Evolutionary conservation across 176 grass and related monocot genomes (phyloP), one percentile per base, ranked within the genome.

Genomic region (Phyllostachys edulis): DNA sequence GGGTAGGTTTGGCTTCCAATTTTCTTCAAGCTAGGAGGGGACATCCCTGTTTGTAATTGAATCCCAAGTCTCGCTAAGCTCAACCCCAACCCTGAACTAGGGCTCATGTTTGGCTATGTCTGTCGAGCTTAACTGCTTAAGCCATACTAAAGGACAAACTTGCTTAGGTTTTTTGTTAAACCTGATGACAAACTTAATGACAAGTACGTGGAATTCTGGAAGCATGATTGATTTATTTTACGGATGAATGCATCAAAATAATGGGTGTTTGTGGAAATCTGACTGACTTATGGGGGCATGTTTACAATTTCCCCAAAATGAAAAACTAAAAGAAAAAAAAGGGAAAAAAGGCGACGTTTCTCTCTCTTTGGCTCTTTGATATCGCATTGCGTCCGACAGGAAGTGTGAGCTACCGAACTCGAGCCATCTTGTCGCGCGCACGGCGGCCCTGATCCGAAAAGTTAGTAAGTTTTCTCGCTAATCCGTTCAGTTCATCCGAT

Each of bases 401-500:
- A 41, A 82, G 71, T 64, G 88, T 61, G 78, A 86, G 69, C 78
- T 77, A 62, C 83, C 70, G 64, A 76, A 20, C 82, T 89, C 78
- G 63, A 63, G 64, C 13, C 80, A 15, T 60, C 78, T 50, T 54
- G 55, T 46, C 88, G 88, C 88, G 63, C 82, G 63, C 36, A 21
- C 51, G 37, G 9, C 71, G 64, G 36, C 71, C 24, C 69, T 63
- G 84, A 90, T 86, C 88, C 79, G 71, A 20, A 15, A n/a, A 72
- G 46, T 38, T 76, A 55, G 88, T 90, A 39, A 82, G 83, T 29
- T 65, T 18, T 14, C 83, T 34, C 50, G 14, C 78, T 77, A 65
- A 9, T 70, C 67, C n/a, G 57, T 26, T 54, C 32, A 34, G 32
- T 34, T 77, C 72, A 9, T 76, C 67, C n/a, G 57, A 61, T 54